phyloP scores from a whole-genome alignment of 805 yeast species.

The Saturnispora besseyi region DNA sequence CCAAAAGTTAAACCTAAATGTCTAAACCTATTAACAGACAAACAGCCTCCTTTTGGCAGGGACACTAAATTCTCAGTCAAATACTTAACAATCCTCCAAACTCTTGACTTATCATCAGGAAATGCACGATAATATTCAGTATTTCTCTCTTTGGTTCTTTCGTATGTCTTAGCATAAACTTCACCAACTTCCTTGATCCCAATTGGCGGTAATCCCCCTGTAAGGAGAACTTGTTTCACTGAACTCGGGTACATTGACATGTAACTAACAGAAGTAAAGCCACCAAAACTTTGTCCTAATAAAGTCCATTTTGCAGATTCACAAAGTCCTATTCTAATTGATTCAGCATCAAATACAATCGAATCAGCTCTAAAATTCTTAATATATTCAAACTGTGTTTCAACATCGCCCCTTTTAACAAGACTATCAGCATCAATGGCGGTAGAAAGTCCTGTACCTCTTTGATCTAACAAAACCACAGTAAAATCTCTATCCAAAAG shows the following conservation, averaged over 20 bases:
- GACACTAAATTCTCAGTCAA: constrained; percentile 24
- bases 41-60: constrained; percentile 43
- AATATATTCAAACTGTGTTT: constrained; percentile 31
- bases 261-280: constrained; percentile 11
- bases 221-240: constrained; percentile 36
- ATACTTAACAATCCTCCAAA: constrained; percentile 30
- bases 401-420: constrained; percentile 12
- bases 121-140: constrained; percentile 38
- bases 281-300: constrained; percentile 26
- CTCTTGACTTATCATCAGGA: constrained; percentile 36
- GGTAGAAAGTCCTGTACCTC: constrained; percentile 53
- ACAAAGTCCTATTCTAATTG: constrained; percentile 31
- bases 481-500: constrained; percentile 17
- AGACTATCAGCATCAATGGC: constrained; percentile 32
- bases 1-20: constrained; percentile 46
- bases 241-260: constrained; percentile 19
- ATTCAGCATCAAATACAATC: constrained; percentile 43
- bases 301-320: constrained; percentile 36
- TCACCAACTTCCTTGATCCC: constrained; percentile 32
- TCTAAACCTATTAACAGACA: constrained; percentile 45
- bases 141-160: constrained; percentile 40
- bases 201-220: constrained; percentile 56
- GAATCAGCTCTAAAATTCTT: constrained; percentile 44
- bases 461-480: constrained; percentile 40
- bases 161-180: constrained; percentile 41